Percentiles rank a stretch among this genome's conserved stretches.
These are phyloP conservation scores for Kuraishia hungarica DNA, from an alignment of 805 yeast species.

Conservation along the genomic window DNA sequence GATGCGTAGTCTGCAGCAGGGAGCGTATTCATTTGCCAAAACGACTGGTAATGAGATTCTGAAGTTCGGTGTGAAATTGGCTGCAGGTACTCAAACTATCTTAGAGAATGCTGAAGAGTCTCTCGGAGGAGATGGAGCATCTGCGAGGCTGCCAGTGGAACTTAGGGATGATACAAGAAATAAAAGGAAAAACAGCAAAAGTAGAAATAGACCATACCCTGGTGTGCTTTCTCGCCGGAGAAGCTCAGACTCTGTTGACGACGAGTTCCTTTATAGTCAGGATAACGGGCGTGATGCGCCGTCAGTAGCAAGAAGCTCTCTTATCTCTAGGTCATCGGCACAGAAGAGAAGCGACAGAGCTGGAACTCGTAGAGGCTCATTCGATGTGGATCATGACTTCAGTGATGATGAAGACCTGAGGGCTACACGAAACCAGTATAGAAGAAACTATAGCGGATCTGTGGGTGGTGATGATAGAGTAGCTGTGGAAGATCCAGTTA, in stretches of 20 bases:
- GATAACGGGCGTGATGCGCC: neutral
- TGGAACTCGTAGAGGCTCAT: neutral
- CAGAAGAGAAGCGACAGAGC: neutral
- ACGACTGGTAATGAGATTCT: slow-evolving; percentile 75
- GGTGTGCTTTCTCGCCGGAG: neutral
- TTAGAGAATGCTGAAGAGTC: slow-evolving; percentile 74
- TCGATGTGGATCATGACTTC: slow-evolving; percentile 24
- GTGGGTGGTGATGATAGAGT: neutral
- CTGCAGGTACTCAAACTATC: slow-evolving; percentile 80
- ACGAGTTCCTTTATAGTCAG: slow-evolving; percentile 5
- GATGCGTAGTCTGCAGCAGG: slow-evolving; percentile 64
- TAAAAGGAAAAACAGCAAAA: neutral
- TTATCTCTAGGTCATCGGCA: neutral
- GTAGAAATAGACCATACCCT: neutral
- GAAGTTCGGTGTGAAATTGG: slow-evolving; percentile 74
- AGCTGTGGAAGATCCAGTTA: neutral
- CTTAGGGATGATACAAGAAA: neutral
- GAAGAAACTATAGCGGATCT: neutral
- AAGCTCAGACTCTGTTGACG: slow-evolving; percentile 1
- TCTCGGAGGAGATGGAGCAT: slow-evolving; percentile 65
- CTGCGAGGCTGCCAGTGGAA: slow-evolving; percentile 27
- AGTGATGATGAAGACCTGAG: slow-evolving; percentile 13
- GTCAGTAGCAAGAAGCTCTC: neutral
- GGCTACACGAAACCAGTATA: neutral
- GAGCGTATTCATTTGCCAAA: slow-evolving; percentile 63